A percentile compares a stretch with the other conserved stretches of the same genome.
Conservation (phyloP, 1,284 basidiomycete species). For the Ceratobasidium sp. region DNA sequence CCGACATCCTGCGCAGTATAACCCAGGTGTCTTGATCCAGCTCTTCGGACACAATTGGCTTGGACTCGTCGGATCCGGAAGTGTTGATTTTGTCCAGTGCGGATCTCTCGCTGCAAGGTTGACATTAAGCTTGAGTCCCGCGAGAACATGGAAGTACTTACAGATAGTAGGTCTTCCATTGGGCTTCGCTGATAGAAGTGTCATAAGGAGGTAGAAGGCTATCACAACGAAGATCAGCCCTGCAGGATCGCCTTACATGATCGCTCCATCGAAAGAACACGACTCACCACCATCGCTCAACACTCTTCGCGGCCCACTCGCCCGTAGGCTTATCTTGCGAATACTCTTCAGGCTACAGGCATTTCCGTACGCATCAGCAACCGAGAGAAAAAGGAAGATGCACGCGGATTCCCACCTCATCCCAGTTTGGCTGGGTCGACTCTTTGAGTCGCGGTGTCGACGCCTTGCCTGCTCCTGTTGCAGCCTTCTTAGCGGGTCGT, state of each 20-base stretch:
- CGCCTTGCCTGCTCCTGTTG: neutral
- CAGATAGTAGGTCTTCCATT: slow-evolving; percentile 32
- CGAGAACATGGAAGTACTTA: neutral
- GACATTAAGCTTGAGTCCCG: neutral
- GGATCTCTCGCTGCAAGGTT: slow-evolving; percentile 5
- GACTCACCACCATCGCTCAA: slow-evolving; percentile 35
- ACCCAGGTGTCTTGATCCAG: slow-evolving; percentile 15
- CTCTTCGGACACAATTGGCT: neutral
- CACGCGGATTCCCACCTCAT: neutral
- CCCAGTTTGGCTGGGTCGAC: slow-evolving; percentile 15
- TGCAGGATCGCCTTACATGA: neutral
- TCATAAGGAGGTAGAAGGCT: slow-evolving; percentile 32
- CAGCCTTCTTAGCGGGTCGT: slow-evolving; percentile 18
- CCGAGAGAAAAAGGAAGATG: too few relatives aligned
- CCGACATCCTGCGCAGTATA: slow-evolving; percentile 16
- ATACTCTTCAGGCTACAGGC: neutral
- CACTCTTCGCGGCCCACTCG: slow-evolving; percentile 20
- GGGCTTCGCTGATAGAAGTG: slow-evolving; percentile 12
- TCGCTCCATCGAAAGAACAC: neutral
- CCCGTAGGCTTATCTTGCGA: slow-evolving; percentile 15
- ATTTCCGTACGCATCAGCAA: neutral
- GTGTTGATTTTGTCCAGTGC: slow-evolving; percentile 32
- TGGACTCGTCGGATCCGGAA: neutral
- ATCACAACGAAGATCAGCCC: neutral
- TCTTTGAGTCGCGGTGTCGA: slow-evolving; percentile 10